These are phyloP conservation scores for Schizosaccharomyces pombe DNA, from an alignment of 805 yeast species.

Conservation along the genomic window ASM294v3 CU329670.1:824501-825000, in stretches of 20 bases:
- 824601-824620: slow-evolving; percentile 54
- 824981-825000: slow-evolving; percentile 55
- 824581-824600: slow-evolving; percentile 47
- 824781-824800: neutral
- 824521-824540: slow-evolving; percentile 57
- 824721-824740: neutral
- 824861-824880: slow-evolving; percentile 33
- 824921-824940: slow-evolving; percentile 48
- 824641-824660: slow-evolving; percentile 54
- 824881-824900: slow-evolving; percentile 35
- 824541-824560: slow-evolving; percentile 79
- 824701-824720: neutral
- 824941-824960: slow-evolving; percentile 43
- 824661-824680: slow-evolving; percentile 69
- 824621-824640: slow-evolving; percentile 54
- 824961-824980: slow-evolving; percentile 42
- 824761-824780: neutral
- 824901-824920: slow-evolving; percentile 59
- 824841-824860: slow-evolving; percentile 3
- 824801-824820: neutral
- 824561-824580: slow-evolving; percentile 70
- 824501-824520: slow-evolving; percentile 57
- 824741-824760: neutral
- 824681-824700: slow-evolving; percentile 16
- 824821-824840: neutral